A percentile compares a stretch with the other conserved stretches of the same genome.
Evolutionary conservation across 176 grass and related monocot genomes (phyloP).

Genomic region (Microstegium vimineum): DNA sequence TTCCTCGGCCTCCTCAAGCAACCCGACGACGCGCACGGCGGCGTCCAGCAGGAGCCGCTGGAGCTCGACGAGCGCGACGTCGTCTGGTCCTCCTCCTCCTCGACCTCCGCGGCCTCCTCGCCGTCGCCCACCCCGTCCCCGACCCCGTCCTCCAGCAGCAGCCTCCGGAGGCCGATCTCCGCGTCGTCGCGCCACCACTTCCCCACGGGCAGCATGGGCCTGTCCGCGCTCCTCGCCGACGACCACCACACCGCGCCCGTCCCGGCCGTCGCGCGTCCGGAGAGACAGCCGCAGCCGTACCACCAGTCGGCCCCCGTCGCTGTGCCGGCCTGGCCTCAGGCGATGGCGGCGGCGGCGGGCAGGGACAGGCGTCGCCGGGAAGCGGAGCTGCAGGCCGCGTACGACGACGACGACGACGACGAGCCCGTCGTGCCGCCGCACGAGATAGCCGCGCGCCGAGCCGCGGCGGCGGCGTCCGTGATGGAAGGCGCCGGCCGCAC

Average conservation of each 20-base stretch:
- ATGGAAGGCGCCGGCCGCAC: slow-evolving; percentile 75
- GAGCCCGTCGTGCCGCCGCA: slow-evolving; percentile 65
- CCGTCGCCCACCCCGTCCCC: slow-evolving; percentile 17
- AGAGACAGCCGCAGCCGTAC: slow-evolving; percentile 33
- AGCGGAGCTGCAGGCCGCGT: background rate
- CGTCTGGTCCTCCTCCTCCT: slow-evolving; percentile 61
- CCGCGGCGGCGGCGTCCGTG: slow-evolving; percentile 53
- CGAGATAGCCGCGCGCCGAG: slow-evolving; percentile 53
- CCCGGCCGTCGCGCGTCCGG: slow-evolving; percentile 11
- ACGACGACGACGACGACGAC: slow-evolving; percentile 23
- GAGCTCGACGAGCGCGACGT: slow-evolving; percentile 88
- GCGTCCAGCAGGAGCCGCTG: slow-evolving; percentile 25
- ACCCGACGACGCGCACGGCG: slow-evolving; percentile 11
- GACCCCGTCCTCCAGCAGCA: background rate
- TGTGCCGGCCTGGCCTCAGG: slow-evolving; percentile 65
- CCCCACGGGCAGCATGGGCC: slow-evolving; percentile 32
- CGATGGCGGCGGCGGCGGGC: slow-evolving; percentile 3
- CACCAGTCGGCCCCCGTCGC: slow-evolving; percentile 67
- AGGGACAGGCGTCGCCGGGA: slow-evolving; percentile 13
- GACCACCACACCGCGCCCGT: slow-evolving; percentile 11
- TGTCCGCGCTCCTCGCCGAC: slow-evolving; percentile 55
- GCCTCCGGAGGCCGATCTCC: slow-evolving; percentile 20
- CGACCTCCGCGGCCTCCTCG: slow-evolving; percentile 38
- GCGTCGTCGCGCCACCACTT: slow-evolving; percentile 36
- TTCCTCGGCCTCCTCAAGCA: slow-evolving; percentile 72